Conservation (phyloP, 352 stramenopile genomes). For the Elongisporangium anandrum region DNA sequence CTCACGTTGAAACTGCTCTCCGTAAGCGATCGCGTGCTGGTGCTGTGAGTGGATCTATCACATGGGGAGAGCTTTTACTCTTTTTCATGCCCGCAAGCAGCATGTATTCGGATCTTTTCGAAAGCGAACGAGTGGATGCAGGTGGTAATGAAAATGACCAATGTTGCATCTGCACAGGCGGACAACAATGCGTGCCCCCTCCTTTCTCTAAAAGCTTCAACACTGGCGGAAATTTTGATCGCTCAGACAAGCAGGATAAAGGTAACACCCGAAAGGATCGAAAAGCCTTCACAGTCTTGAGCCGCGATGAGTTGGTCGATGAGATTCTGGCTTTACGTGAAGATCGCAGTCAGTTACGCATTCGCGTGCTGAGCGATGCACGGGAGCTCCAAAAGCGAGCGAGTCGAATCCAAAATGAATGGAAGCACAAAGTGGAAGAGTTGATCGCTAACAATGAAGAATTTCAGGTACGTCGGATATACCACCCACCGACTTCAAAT, state of each 20-base stretch:
- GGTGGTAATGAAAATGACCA: neutral
- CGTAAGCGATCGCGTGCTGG: slow-evolving; percentile 16
- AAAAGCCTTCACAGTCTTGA: slow-evolving; percentile 19
- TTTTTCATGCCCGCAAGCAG: slow-evolving; percentile 51
- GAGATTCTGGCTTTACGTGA: slow-evolving; percentile 26
- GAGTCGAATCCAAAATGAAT: slow-evolving; percentile 32
- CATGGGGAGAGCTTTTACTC: slow-evolving; percentile 76
- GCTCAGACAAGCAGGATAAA: too few relatives aligned
- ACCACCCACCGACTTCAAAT: too few relatives aligned
- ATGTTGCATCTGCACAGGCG: neutral
- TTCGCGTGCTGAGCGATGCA: slow-evolving; percentile 35
- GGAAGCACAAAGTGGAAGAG: slow-evolving; percentile 36
- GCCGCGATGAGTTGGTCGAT: slow-evolving; percentile 38
- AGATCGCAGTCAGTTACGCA: slow-evolving; percentile 40
- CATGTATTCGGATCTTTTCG: slow-evolving; percentile 10
- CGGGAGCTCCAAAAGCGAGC: slow-evolving; percentile 36
- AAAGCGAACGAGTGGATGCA: too few relatives aligned
- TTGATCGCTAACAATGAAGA: slow-evolving; percentile 34
- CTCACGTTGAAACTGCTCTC: slow-evolving; percentile 33
- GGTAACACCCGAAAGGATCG: slow-evolving; percentile 7
- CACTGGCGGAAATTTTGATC: too few relatives aligned
- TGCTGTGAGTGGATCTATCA: slow-evolving; percentile 29
- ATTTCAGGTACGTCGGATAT: slow-evolving; percentile 15
- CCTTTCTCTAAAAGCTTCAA: too few relatives aligned
- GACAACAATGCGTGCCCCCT: neutral